Percentiles rank a stretch among this genome's conserved stretches.
Evolutionary conservation across 2,329 filamentous ascomycete species (phyloP).

Genomic region (Aureobasidium subglaciale): DNA sequence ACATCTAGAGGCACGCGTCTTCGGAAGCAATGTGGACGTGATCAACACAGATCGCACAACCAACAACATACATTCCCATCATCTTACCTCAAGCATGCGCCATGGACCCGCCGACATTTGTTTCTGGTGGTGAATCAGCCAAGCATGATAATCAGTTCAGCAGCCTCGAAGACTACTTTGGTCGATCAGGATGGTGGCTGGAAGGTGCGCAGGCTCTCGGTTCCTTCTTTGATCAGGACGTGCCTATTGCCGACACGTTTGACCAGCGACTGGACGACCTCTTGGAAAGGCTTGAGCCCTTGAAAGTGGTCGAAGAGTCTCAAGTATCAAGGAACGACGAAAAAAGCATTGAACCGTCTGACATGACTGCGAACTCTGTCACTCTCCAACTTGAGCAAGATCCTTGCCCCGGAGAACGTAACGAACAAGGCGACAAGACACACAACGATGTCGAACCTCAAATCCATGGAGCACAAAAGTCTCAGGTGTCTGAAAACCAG

Average conservation of each 20-base stretch:
- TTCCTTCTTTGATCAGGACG: not conserved
- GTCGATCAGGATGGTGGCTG: constrained; percentile 5
- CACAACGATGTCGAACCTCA: no score
- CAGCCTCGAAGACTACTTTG: not conserved
- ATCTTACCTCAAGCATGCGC: not conserved
- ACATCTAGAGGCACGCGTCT: not conserved
- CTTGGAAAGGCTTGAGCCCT: not conserved
- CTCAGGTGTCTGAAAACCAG: no score
- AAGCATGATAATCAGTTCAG: not conserved
- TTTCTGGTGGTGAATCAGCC: not conserved
- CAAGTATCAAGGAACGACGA: not conserved
- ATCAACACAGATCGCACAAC: not conserved
- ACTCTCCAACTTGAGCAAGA: not conserved
- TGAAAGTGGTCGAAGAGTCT: not conserved
- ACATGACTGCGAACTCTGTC: not conserved
- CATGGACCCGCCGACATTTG: not conserved
- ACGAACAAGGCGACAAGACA: no score
- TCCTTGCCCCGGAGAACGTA: no score
- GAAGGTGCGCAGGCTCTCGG: not conserved
- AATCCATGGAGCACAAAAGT: no score
- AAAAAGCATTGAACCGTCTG: no score
- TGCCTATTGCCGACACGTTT: not conserved
- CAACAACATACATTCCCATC: not conserved
- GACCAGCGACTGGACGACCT: not conserved
- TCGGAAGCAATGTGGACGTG: not conserved